Conservation (phyloP, 2,329 filamentous ascomycete genomes). For the Exophiala aquamarina region DNA sequence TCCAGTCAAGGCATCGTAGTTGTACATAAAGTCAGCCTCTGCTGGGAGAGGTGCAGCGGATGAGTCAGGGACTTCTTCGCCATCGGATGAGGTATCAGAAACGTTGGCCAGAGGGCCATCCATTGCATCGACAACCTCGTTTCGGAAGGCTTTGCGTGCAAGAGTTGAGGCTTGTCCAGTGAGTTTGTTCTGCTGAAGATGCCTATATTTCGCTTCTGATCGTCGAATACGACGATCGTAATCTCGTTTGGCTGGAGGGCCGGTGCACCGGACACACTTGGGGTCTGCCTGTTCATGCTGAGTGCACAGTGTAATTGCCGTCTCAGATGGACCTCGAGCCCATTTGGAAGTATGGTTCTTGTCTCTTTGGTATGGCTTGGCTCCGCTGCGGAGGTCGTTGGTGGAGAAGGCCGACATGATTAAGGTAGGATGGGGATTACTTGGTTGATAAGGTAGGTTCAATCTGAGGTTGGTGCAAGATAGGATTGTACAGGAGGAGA, state of each 20-base stretch:
- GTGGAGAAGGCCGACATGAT: constrained; percentile 41
- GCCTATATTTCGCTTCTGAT: constrained; percentile 15
- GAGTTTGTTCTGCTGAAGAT: constrained; percentile 16
- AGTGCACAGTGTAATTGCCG: constrained; percentile 11
- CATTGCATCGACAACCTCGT: constrained; percentile 37
- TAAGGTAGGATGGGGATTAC: constrained; percentile 6
- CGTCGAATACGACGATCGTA: constrained; percentile 11
- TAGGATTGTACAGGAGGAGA: not conserved
- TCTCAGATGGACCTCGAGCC: constrained; percentile 34
- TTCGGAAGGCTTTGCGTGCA: constrained; percentile 31
- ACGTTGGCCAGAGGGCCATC: constrained; percentile 26
- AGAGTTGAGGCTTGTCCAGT: constrained; percentile 20
- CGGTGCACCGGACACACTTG: constrained; percentile 26
- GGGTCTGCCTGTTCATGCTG: constrained; percentile 17
- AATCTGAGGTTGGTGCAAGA: constrained; percentile 1
- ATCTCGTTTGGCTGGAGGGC: constrained; percentile 14
- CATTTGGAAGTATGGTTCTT: constrained; percentile 43
- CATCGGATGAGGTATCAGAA: constrained; percentile 32
- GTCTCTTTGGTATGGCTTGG: constrained; percentile 48
- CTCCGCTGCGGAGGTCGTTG: constrained; percentile 54
- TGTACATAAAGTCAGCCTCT: constrained; percentile 54
- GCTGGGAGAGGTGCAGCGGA: constrained; percentile 47
- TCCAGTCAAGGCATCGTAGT: constrained; percentile 52
- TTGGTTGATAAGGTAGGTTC: constrained; percentile 18
- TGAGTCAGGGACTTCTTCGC: constrained; percentile 35